These are phyloP conservation scores for Kwoniella shandongensis DNA, from an alignment of 768 basidiomycete species.

Conservation along the genomic window DNA sequence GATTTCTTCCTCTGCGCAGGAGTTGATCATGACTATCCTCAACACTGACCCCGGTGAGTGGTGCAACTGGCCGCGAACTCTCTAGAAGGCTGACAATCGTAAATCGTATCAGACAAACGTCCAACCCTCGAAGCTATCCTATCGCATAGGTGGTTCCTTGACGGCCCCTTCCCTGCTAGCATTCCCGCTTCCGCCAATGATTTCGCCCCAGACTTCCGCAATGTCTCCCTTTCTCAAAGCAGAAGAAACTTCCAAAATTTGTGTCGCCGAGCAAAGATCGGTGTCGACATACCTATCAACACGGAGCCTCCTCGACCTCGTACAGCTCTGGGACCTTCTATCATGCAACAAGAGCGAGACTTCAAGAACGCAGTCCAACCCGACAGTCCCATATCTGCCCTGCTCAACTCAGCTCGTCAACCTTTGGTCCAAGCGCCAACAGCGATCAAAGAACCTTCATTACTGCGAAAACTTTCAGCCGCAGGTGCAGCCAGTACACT, in stretches of 20 bases:
- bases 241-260: slow-evolving; percentile 71
- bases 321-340: slow-evolving; percentile 44
- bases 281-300: slow-evolving; percentile 35
- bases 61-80: not conserved
- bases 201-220: slow-evolving; percentile 69
- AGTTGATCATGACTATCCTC: slow-evolving; percentile 79
- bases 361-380: slow-evolving; percentile 96
- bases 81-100: not conserved
- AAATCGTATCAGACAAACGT: slow-evolving; percentile 58
- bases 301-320: slow-evolving; percentile 26
- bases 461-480: slow-evolving; percentile 47
- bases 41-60: slow-evolving; percentile 68
- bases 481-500: slow-evolving; percentile 62
- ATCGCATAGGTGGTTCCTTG: slow-evolving; percentile 76
- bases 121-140: slow-evolving; percentile 84
- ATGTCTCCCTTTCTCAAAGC: slow-evolving; percentile 63
- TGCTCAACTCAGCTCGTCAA: slow-evolving; percentile 82
- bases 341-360: slow-evolving; percentile 70
- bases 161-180: slow-evolving; percentile 74
- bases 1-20: slow-evolving; percentile 69
- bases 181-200: slow-evolving; percentile 80
- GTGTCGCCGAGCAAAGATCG: slow-evolving; percentile 41
- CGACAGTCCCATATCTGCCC: slow-evolving; percentile 86
- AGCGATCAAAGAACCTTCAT: slow-evolving; percentile 46
- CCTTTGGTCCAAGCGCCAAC: slow-evolving; percentile 68